Percentiles rank a stretch among this genome's conserved stretches.
phyloP scores from a whole-genome alignment of 179 eudicot genomes.

The Heliamphora pulchella region DNA sequence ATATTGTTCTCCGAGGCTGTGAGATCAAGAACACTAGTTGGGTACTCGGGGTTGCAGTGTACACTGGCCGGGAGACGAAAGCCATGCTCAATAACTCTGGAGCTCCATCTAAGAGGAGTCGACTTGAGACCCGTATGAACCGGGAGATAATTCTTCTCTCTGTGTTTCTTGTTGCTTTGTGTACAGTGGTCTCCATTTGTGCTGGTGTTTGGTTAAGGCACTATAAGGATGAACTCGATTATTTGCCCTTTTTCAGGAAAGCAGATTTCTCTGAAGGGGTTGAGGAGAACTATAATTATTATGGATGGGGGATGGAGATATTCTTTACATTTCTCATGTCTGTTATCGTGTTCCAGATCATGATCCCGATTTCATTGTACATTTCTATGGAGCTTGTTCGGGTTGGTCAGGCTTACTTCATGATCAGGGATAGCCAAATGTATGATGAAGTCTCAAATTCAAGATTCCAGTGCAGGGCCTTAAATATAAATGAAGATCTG shows the following conservation, averaged over 20 bases:
- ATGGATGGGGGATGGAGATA: constrained; percentile 78
- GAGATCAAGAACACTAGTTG: constrained; percentile 90
- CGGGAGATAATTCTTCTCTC: constrained; percentile 79
- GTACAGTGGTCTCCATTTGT: constrained; percentile 63
- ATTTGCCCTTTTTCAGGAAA: constrained; percentile 63
- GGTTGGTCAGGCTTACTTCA: constrained; percentile 96
- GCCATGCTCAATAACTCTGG: constrained; percentile 98
- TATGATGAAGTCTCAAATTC: constrained; percentile 64
- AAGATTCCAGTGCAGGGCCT: constrained; percentile 86
- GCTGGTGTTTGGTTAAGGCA: constrained; percentile 70
- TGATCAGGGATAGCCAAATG: constrained; percentile 70
- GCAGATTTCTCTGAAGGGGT: constrained; percentile 45
- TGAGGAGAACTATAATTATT: constrained; percentile 53
- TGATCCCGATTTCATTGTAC: constrained; percentile 93
- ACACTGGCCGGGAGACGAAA: constrained; percentile 92
- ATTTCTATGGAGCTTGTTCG: constrained; percentile 99
- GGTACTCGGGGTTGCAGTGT: constrained; percentile 88
- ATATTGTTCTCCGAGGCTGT: constrained; percentile 90
- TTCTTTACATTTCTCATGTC: constrained; percentile 93
- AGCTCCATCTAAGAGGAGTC: constrained; percentile 93
- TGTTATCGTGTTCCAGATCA: constrained; percentile 85
- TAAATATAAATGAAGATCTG: constrained; percentile 94
- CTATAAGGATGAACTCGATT: constrained; percentile 57
- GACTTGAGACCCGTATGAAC: constrained; percentile 88
- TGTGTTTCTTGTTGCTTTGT: constrained; percentile 63